Conservation (phyloP, 768 basidiomycete species). For the Calvatia gigantea region DNA sequence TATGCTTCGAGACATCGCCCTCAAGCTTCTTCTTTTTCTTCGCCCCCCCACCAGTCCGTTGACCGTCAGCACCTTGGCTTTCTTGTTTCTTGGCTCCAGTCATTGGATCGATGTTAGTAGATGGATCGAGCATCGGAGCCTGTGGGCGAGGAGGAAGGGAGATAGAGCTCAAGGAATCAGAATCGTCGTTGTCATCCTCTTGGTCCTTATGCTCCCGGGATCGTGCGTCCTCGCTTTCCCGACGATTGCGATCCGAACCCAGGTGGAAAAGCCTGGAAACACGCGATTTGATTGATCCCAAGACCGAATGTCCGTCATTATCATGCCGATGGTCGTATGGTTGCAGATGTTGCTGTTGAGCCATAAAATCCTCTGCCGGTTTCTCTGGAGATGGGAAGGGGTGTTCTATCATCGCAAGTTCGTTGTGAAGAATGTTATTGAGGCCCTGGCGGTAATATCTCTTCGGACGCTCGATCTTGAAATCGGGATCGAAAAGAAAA, state of each 20-base stretch:
- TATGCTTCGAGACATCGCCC: slow-evolving; percentile 88
- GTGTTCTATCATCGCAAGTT: slow-evolving; percentile 15
- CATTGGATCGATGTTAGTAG: slow-evolving; percentile 67
- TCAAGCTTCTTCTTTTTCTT: slow-evolving; percentile 25
- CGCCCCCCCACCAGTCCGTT: background rate
- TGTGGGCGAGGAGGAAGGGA: slow-evolving; percentile 31
- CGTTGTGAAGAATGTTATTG: slow-evolving; percentile 50
- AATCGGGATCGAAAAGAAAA: slow-evolving; percentile 87
- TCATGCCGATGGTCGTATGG: background rate
- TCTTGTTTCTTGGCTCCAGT: slow-evolving; percentile 9
- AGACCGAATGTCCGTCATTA: slow-evolving; percentile 10
- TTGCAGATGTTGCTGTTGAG: slow-evolving; percentile 5
- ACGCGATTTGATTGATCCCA: slow-evolving; percentile 39
- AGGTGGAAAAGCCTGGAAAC: slow-evolving; percentile 44
- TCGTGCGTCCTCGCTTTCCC: background rate
- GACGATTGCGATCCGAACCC: slow-evolving; percentile 6
- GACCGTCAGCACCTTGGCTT: slow-evolving; percentile 23
- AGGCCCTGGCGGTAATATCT: slow-evolving; percentile 87
- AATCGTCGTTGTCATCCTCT: slow-evolving; percentile 15
- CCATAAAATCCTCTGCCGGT: slow-evolving; percentile 16
- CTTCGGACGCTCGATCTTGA: slow-evolving; percentile 86
- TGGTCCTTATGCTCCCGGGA: slow-evolving; percentile 17
- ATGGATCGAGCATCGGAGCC: slow-evolving; percentile 74
- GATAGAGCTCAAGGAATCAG: slow-evolving; percentile 8
- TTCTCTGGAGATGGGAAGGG: slow-evolving; percentile 1